Evolutionary conservation across 1,284 basidiomycete genomes (phyloP), one percentile per base, ranked within the genome.

Genomic region (Phylloporus gajari): DNA sequence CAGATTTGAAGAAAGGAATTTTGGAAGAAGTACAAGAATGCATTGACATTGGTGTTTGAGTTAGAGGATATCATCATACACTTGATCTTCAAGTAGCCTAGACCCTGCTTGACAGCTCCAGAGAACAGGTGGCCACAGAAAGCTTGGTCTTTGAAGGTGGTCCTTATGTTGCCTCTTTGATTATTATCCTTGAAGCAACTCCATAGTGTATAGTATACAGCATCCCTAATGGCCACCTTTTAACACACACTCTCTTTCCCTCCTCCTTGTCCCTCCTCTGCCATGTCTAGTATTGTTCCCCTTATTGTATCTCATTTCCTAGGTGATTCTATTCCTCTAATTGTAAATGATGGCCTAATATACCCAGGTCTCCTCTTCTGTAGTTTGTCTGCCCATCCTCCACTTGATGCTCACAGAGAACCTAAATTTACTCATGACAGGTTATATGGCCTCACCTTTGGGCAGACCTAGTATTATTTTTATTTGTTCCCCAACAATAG

Each of bases 391-490:
- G 79, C 30, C 27, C 7, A n/a, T 59, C 0, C 17, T 19, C 40
- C 68, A 13, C 53, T 64, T 25, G 12, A 9, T 46, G 38, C 44
- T 40, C 30, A 12, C 42, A 35, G 6, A 3, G 19, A 32, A 11
- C n/a, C 40, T 69, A 62, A 73, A 12, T 35, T 74, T 62, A 77
- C 68, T 42, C 11, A 4, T 4, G 21, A 71, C 35, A 81, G 82
- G 74, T 67, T 81, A 65, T 81, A 82, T 56, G 80, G 80, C 60
- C 67, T 82, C 70, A 83, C 79, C 19, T 67, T 81, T 67, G 75
- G 74, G 5, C 80, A 81, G 65, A 83, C 79, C n/a, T 81, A 80
- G 78, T 82, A 81, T 48, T 81, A 81, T 68, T 81, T 82, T 48
- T 67, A 70, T 27, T 76, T 79, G 30, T 81, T 76, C 64, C 79